Base-by-base conservation (phyloP, 352 stramenopile genomes). In the Pythium brassicae region DNA sequence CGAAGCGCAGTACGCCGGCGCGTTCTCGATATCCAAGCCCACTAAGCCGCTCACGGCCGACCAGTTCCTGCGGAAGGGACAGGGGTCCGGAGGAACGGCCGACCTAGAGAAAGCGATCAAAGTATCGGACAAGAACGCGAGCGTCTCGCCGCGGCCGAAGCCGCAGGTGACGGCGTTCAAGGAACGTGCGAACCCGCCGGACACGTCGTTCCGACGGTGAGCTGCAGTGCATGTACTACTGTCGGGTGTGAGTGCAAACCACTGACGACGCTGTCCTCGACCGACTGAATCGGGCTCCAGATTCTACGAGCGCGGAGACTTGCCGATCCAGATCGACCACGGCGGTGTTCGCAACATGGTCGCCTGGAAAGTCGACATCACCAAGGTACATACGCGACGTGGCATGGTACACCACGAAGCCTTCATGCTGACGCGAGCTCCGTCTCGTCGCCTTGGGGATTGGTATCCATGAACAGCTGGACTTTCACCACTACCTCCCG, bases 401-500 rank as follows among this genome's bases (percentile, higher is more conserved):
- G 32, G 32, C 32, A 37, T 37, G 32, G 14, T 3, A 7, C 8
- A 7, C 8, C 14, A 37, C 14, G 2, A 37, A 37, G 32, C 14
- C 8, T 8, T 37, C 32, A 14, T 37, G 32, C 32, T 37, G 32
- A 37, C 32, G 32, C 32, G 32, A 37, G 32, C 32, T 11, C 1
- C 6, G 32, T 9, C 32, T 37, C 32, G 5, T 37, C 32, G 32
- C 14, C 32, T 37, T 37, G 32, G 32, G 14, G 32, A 11, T 11
- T 37, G 32, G 32, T 37, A 39, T 14, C 35, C 11, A n/a, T 23
- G 19, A 26, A 8, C 64, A 98, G 76, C 82, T 99, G 9, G 96
- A 99, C 66, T 99, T 98, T 62, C 96, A 99, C 62, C 95, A 99
- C 72, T 99, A 99, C 62, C 73, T 99, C 12, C 96, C 96, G 8